These are phyloP conservation scores for Aureobasidium melanogenum DNA, from an alignment of 2,329 filamentous ascomycete genomes.

Conservation along the genomic window DNA sequence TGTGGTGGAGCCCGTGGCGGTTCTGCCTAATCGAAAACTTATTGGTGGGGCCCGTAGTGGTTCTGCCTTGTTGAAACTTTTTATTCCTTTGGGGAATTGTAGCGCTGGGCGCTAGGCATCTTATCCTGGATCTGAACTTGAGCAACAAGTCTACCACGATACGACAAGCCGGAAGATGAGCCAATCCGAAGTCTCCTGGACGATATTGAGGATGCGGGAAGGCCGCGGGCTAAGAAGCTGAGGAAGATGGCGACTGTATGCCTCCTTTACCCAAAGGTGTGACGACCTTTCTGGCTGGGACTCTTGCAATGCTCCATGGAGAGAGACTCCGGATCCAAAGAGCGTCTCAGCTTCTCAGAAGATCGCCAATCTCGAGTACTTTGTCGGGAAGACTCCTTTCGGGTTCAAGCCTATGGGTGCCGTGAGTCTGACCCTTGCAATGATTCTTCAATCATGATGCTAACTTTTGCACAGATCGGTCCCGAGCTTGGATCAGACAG, in stretches of 20 bases:
- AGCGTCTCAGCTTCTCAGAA: constrained; percentile 86
- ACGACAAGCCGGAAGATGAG: too few species aligned
- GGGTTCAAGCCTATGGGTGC: constrained; percentile 98
- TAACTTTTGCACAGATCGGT: constrained; percentile 56
- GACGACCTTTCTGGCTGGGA: constrained; percentile 88
- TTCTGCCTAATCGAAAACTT: too few species aligned
- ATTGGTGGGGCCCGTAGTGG: too few species aligned
- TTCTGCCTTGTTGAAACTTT: too few species aligned
- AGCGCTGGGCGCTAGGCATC: too few species aligned
- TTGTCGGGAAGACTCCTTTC: constrained; percentile 90
- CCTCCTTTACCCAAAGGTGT: constrained; percentile 83
- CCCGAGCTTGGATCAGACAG: constrained; percentile 99
- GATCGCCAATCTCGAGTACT: constrained; percentile 94
- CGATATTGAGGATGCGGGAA: constrained; percentile 47
- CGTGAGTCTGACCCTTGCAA: constrained; percentile 48
- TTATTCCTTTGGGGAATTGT: too few species aligned
- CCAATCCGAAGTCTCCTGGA: too few species aligned
- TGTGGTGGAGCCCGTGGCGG: too few species aligned
- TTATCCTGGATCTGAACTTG: too few species aligned
- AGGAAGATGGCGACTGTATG: constrained; percentile 98
- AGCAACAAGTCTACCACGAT: too few species aligned
- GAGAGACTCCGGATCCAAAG: constrained; percentile 97
- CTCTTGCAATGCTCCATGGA: constrained; percentile 81
- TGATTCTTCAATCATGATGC: neutral
- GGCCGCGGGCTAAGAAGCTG: constrained; percentile 98